These are phyloP conservation scores for Populus pruinosa DNA, from an alignment of 345 rosid species.

Conservation along the genomic window DNA sequence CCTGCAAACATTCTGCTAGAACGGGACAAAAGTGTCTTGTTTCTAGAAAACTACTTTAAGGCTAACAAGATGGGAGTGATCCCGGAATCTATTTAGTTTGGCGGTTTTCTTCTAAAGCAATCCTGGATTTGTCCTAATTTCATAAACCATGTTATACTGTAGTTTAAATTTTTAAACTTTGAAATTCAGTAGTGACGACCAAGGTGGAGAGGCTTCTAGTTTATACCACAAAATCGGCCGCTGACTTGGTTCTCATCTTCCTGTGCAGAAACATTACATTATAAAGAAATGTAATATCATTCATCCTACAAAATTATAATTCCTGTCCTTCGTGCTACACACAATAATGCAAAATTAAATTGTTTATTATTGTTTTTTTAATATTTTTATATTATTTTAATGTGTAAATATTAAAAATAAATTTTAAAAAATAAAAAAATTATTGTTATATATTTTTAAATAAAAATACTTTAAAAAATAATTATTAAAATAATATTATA, in stretches of 20 bases:
- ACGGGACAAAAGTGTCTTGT: background rate
- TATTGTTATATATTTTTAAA: too few species aligned
- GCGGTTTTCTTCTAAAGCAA: constrained; percentile 17
- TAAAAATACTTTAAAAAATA: too few species aligned
- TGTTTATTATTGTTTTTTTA: too few species aligned
- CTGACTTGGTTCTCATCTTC: constrained; percentile 20
- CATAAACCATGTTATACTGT: background rate
- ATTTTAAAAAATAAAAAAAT: too few species aligned
- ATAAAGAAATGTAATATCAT: constrained; percentile 6
- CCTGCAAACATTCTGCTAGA: too few species aligned
- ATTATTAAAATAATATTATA: too few species aligned
- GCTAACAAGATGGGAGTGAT: too few species aligned
- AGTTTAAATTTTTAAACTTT: background rate
- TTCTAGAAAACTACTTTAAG: background rate
- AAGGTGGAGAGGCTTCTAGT: constrained; percentile 21
- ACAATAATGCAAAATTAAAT: background rate
- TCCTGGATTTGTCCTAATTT: constrained; percentile 4
- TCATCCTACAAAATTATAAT: background rate
- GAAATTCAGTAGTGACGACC: constrained; percentile 25
- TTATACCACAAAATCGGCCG: background rate
- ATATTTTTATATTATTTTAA: too few species aligned
- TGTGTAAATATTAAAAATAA: too few species aligned
- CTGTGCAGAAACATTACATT: background rate
- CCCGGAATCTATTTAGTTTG: background rate
- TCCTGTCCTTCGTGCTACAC: background rate